A percentile compares a stretch with the other conserved stretches of the same genome.
Evolutionary conservation across 2,329 filamentous ascomycete species (phyloP).

Genomic region (Massarina eburnea): DNA sequence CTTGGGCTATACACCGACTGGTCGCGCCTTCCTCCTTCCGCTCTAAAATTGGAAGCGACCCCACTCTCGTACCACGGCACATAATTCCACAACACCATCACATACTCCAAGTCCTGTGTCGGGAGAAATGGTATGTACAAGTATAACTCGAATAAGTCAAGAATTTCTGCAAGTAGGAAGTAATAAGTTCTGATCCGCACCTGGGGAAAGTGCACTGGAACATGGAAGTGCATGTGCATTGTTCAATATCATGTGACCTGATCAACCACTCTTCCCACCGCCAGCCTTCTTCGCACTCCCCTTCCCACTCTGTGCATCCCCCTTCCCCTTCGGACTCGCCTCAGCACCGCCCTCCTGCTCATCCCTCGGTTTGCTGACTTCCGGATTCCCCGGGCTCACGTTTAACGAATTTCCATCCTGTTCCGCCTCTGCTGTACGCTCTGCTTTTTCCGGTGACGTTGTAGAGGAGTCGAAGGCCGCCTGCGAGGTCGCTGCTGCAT

Average conservation of each 20-base stretch:
- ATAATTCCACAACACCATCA: too few species aligned
- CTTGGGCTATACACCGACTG: too few species aligned
- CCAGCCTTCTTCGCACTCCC: conserved; percentile 36
- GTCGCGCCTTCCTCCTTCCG: too few species aligned
- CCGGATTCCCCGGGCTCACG: conserved; percentile 62
- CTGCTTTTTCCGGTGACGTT: conserved; percentile 67
- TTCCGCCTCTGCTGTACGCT: conserved; percentile 41
- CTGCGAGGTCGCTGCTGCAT: conserved; percentile 57
- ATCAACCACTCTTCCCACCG: conserved; percentile 31
- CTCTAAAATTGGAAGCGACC: too few species aligned
- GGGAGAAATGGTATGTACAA: too few species aligned
- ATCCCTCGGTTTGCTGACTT: conserved; percentile 55
- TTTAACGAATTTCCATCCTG: conserved; percentile 50
- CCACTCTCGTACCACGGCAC: too few species aligned
- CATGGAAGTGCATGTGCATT: not conserved
- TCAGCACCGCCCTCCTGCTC: conserved; percentile 43
- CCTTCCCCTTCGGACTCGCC: conserved; percentile 28
- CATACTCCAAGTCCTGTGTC: too few species aligned
- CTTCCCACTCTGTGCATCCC: conserved; percentile 25
- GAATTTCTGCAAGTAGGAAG: too few species aligned
- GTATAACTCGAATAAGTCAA: too few species aligned
- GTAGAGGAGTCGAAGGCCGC: conserved; percentile 70
- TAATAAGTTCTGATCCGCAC: too few species aligned
- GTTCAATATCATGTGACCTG: too few species aligned
- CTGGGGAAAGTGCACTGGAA: not conserved